Conservation (phyloP, 495 filamentous ascomycete species). For the Trichoderma gamsii region DNA sequence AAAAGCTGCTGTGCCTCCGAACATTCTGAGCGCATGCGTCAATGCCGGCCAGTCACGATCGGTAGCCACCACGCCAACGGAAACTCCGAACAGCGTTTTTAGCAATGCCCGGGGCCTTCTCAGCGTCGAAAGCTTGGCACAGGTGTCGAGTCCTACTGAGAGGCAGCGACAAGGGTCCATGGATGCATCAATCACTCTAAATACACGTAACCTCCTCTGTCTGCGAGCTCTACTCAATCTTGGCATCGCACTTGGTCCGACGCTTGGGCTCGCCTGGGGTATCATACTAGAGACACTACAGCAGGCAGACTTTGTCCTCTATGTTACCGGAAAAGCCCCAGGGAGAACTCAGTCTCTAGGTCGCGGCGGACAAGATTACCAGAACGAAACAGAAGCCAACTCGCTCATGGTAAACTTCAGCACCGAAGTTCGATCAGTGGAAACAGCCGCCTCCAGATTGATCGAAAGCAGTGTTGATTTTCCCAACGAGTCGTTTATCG, state of each 20-base stretch:
- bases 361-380: slow-evolving; percentile 33
- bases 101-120: slow-evolving; percentile 58
- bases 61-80: slow-evolving; percentile 40
- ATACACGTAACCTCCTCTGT: slow-evolving; percentile 83
- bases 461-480: slow-evolving; percentile 88
- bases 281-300: slow-evolving; percentile 88
- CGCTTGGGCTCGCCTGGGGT: slow-evolving; percentile 74
- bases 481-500: slow-evolving; percentile 72
- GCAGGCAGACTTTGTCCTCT: slow-evolving; percentile 81
- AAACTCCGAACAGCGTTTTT: slow-evolving; percentile 47
- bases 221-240: slow-evolving; percentile 85
- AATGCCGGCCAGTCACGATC: slow-evolving; percentile 35
- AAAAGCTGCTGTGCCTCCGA: slow-evolving; percentile 82
- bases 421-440: slow-evolving; percentile 77
- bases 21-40: slow-evolving; percentile 59
- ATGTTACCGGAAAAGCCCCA: slow-evolving; percentile 46
- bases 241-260: slow-evolving; percentile 89
- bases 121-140: slow-evolving; percentile 56
- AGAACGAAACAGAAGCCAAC: slow-evolving; percentile 39
- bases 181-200: slow-evolving; percentile 52
- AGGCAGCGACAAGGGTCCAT: slow-evolving; percentile 48
- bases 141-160: slow-evolving; percentile 40
- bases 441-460: slow-evolving; percentile 77
- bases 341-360: slow-evolving; percentile 33
- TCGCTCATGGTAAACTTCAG: slow-evolving; percentile 57